phyloP scores from a whole-genome alignment of 2,329 filamentous ascomycete genomes.

The Verticillium nubilum region DNA sequence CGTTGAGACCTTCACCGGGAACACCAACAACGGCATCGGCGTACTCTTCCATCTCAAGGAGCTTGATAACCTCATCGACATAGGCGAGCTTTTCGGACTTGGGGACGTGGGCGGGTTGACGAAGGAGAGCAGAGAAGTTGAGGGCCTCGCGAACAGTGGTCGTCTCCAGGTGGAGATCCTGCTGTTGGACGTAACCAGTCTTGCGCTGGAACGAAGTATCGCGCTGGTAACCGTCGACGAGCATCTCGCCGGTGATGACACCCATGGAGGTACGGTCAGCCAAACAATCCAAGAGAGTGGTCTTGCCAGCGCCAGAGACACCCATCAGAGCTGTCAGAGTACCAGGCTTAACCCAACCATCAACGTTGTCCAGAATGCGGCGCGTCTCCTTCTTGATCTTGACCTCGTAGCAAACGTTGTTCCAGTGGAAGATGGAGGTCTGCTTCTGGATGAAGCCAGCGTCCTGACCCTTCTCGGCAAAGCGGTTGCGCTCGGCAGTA shows the following conservation, averaged over 20 bases:
- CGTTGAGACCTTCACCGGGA: constrained; percentile 77
- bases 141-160: constrained; percentile 85
- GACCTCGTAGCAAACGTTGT: constrained; percentile 70
- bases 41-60: constrained; percentile 85
- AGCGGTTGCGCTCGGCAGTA: constrained; percentile 35
- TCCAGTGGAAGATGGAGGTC: constrained; percentile 81
- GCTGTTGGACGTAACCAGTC: constrained; percentile 88
- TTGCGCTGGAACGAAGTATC: constrained; percentile 86
- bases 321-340: constrained; percentile 89
- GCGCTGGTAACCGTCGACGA: constrained; percentile 57
- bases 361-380: constrained; percentile 76
- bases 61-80: constrained; percentile 83
- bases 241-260: constrained; percentile 80
- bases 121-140: constrained; percentile 77
- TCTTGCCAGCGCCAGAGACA: constrained; percentile 90
- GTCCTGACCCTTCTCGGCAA: constrained; percentile 30
- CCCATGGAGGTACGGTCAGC: constrained; percentile 85
- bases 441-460: constrained; percentile 43
- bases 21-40: constrained; percentile 89
- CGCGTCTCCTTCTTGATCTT: constrained; percentile 74
- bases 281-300: constrained; percentile 80
- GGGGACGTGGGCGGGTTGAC: constrained; percentile 72
- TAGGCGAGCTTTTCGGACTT: constrained; percentile 77
- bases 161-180: constrained; percentile 82
- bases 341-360: constrained; percentile 91